These are phyloP conservation scores for Lithohypha guttulata DNA, from an alignment of 2,329 filamentous ascomycete species.

Conservation along the genomic window DNA sequence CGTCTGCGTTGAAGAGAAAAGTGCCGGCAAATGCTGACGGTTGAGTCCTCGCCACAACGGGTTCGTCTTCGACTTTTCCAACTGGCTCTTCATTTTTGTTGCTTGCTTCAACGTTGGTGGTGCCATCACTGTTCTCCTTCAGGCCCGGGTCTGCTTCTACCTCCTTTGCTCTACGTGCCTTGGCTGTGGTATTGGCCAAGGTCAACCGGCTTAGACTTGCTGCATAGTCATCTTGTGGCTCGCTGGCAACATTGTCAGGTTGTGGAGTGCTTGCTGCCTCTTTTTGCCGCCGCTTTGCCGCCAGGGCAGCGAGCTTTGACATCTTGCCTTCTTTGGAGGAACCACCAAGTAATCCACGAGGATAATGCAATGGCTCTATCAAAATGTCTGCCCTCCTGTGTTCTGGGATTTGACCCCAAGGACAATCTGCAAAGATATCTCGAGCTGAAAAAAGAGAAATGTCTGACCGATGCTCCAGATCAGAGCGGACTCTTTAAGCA, in stretches of 20 bases:
- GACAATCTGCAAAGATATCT: conserved; percentile 69
- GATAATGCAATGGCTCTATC: conserved; percentile 47
- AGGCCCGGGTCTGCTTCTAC: not conserved
- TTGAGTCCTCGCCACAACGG: conserved; percentile 8
- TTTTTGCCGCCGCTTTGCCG: conserved; percentile 67
- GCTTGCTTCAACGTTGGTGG: not conserved
- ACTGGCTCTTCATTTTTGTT: not conserved
- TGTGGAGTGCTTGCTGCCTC: conserved; percentile 48
- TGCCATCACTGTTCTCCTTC: not conserved
- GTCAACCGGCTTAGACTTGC: conserved; percentile 19
- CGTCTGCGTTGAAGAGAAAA: conserved; percentile 15
- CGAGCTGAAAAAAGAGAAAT: conserved; percentile 34
- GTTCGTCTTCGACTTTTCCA: conserved; percentile 1
- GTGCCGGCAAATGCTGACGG: conserved; percentile 20
- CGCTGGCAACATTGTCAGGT: conserved; percentile 10
- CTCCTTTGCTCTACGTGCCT: not conserved
- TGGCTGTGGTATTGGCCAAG: conserved; percentile 17
- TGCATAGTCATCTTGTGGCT: conserved; percentile 15
- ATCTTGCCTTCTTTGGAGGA: conserved; percentile 56
- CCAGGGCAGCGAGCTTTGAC: conserved; percentile 84
- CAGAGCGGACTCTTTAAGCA: conserved; percentile 8
- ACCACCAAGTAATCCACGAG: conserved; percentile 68
- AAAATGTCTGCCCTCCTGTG: conserved; percentile 55
- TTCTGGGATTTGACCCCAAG: conserved; percentile 67
- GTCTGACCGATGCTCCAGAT: conserved; percentile 7